Base-by-base conservation (phyloP, 352 stramenopile genomes). In the Nothophytophthora sp. region DNA sequence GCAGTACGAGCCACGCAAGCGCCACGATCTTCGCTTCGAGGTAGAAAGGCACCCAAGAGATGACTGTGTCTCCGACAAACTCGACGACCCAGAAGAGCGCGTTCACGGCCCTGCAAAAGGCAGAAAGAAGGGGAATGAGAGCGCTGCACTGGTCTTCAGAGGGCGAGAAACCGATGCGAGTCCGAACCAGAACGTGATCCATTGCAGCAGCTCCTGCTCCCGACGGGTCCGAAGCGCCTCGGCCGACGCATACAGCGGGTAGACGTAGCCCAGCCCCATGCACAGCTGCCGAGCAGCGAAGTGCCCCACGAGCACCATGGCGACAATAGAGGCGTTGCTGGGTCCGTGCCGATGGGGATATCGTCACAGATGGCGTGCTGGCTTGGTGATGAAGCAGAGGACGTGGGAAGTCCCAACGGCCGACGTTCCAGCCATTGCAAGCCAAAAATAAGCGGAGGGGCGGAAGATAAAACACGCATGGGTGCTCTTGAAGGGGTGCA, bases 41-140 rank as follows among this genome's bases (percentile, higher is more conserved):
- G 63, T 91, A 91, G 55, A 91, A 82, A 6, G 80, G 77, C 41
- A 90, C 38, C 73, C 75, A 90, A 0, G 59, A 65, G 20, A 87
- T 67, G 38, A 75, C 47, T 0, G 70, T 76, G 54, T 88, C 80
- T 19, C 73, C 73, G 18, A 90, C 64, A 28, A 76, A 70, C 60
- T 91, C 80, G 4, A 82, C 52, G 0, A 68, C 66, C 60, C 65
- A 74, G 40, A 88, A 87, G 12, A 84, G 35, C 3, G 77, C 80
- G 20, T 86, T 90, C 20, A 82, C 71, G 9, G 63, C 70, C 70
- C 73, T 81, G 25, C 16, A 34, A 28, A n/a, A 36, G 50, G n/a
- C n/a, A n/a, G n/a, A n/a, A n/a, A n/a, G n/a, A n/a, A n/a, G n/a
- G n/a, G n/a, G n/a, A n/a, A n/a, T n/a, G n/a, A n/a, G n/a, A n/a